phyloP scores from a whole-genome alignment of 805 yeast genomes.

The Monosporozyma servazzii region DNA sequence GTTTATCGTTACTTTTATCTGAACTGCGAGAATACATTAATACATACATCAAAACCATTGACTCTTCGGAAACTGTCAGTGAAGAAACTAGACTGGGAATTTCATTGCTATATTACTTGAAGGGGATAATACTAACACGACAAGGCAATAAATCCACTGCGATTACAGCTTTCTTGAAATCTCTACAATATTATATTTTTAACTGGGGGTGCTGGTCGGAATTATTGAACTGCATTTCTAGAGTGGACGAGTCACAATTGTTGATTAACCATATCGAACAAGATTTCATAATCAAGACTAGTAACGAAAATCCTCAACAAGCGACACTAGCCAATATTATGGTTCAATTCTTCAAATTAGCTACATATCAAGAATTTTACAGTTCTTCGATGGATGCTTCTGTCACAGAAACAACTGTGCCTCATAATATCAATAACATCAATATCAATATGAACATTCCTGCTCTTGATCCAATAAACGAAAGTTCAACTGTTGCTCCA shows the following conservation, averaged over 20 bases:
- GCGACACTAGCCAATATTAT: constrained; percentile 24
- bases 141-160: constrained; percentile 57
- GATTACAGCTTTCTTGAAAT: constrained; percentile 46
- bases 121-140: constrained; percentile 54
- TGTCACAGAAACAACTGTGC: neutral
- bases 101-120: constrained; percentile 60
- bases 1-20: constrained; percentile 31
- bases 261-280: constrained; percentile 33
- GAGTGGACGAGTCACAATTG: constrained; percentile 49
- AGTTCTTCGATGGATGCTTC: constrained; percentile 29
- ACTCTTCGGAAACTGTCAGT: neutral
- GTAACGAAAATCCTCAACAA: constrained; percentile 12
- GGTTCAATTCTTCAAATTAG: constrained; percentile 54
- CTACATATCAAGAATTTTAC: constrained; percentile 67
- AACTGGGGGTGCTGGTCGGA: constrained; percentile 96
- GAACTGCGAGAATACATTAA: constrained; percentile 29
- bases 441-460: neutral
- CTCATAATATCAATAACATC: neutral
- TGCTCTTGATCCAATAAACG: neutral
- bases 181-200: constrained; percentile 62
- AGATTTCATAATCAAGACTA: constrained; percentile 12
- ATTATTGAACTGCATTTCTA: constrained; percentile 49
- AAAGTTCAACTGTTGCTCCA: neutral
- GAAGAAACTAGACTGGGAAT: constrained; percentile 15
- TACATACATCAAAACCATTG: neutral